Percentiles rank a stretch among this genome's conserved stretches.
Conservation (phyloP, 2,329 filamentous ascomycete species). For the Bipolaris sorokiniana region DNA sequence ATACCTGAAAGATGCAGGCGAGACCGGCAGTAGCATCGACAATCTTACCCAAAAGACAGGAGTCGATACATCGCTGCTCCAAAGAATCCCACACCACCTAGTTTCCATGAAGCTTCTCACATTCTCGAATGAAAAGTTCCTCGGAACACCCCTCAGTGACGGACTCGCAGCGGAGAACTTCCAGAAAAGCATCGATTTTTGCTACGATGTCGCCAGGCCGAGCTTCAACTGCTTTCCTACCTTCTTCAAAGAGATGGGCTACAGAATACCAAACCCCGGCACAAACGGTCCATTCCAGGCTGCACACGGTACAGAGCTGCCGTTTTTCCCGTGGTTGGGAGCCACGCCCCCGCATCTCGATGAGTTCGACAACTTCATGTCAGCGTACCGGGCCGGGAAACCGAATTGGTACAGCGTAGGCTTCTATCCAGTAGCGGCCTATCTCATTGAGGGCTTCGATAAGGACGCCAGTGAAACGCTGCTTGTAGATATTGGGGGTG, state of each 20-base stretch:
- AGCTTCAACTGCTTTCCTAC: slow-evolving; percentile 20
- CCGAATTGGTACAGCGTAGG: slow-evolving; percentile 19
- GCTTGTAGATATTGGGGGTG: slow-evolving; percentile 55
- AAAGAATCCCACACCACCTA: slow-evolving; percentile 49
- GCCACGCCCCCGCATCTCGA: slow-evolving; percentile 45
- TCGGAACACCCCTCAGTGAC: slow-evolving; percentile 41
- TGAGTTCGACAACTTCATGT: slow-evolving; percentile 22
- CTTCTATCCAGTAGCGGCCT: slow-evolving; percentile 22
- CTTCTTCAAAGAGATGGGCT: slow-evolving; percentile 18
- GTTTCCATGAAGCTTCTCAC: slow-evolving; percentile 49
- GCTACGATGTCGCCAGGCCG: slow-evolving; percentile 46
- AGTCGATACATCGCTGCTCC: slow-evolving; percentile 34
- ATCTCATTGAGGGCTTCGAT: slow-evolving; percentile 37
- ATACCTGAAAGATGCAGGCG: slow-evolving; percentile 35
- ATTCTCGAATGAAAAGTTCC: slow-evolving; percentile 34
- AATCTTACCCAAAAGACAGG: slow-evolving; percentile 40
- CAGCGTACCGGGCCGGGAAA: slow-evolving; percentile 18
- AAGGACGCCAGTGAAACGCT: slow-evolving; percentile 19
- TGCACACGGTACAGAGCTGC: slow-evolving; percentile 45
- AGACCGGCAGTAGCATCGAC: slow-evolving; percentile 28
- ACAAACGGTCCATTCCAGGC: slow-evolving; percentile 46
- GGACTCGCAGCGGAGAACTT: slow-evolving; percentile 46
- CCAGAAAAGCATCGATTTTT: slow-evolving; percentile 47
- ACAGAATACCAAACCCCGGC: slow-evolving; percentile 12
- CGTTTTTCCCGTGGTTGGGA: slow-evolving; percentile 49